Conservation (phyloP, 2,329 filamentous ascomycete species). For the Botrytis medusae region DNA sequence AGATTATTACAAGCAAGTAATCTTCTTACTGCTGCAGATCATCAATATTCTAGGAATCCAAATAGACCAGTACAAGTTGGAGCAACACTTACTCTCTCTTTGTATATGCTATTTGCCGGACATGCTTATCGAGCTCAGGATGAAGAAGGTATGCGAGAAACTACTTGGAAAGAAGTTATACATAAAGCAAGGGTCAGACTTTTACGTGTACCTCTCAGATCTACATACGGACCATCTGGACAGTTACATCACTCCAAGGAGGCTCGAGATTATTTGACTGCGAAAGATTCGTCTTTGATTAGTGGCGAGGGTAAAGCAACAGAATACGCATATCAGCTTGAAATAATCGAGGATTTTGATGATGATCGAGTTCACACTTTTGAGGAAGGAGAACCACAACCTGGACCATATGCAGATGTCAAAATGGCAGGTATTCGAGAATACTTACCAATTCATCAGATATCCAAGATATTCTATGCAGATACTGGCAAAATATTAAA, state of each 20-base stretch:
- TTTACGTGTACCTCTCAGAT: conserved; percentile 35
- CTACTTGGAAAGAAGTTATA: conserved; percentile 94
- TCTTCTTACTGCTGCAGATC: conserved; percentile 82
- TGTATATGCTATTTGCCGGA: conserved; percentile 93
- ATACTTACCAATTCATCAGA: conserved; percentile 66
- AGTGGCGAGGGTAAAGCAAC: conserved; percentile 33
- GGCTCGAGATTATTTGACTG: conserved; percentile 20
- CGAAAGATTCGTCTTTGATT: conserved; percentile 27
- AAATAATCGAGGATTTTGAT: conserved; percentile 69
- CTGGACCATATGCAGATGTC: conserved; percentile 59
- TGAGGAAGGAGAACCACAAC: conserved; percentile 56
- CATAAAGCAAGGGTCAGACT: conserved; percentile 88
- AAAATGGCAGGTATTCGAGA: conserved; percentile 63
- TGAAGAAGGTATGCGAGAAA: conserved; percentile 33
- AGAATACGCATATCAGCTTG: conserved; percentile 69
- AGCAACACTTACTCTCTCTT: conserved; percentile 77
- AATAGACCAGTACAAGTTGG: conserved; percentile 75
- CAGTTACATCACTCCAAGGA: conserved; percentile 16
- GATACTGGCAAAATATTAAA: conserved; percentile 74
- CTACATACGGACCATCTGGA: conserved; percentile 20
- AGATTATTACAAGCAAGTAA: conserved; percentile 90
- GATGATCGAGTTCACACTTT: conserved; percentile 67
- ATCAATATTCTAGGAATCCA: conserved; percentile 69
- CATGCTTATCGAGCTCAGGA: conserved; percentile 57
- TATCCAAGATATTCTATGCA: conserved; percentile 76